Percentiles rank a stretch among this genome's conserved stretches.
Evolutionary conservation across 2,329 filamentous ascomycete species (phyloP).

Genomic region (Juglanconis sp.): DNA sequence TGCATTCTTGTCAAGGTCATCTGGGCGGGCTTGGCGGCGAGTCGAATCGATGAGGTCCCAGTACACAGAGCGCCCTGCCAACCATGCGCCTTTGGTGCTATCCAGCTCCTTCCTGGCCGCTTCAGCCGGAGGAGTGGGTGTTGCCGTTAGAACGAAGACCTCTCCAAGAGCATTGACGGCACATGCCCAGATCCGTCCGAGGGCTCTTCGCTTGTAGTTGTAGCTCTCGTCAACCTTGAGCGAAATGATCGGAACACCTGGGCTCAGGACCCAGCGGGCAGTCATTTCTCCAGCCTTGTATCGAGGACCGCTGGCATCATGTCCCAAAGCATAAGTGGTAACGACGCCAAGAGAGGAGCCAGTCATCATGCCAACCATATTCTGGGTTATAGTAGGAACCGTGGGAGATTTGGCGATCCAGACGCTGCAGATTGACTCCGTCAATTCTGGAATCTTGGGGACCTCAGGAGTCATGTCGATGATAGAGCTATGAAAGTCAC

Average conservation of each 20-base stretch:
- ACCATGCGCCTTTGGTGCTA: constrained; percentile 69
- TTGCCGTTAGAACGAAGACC: constrained; percentile 76
- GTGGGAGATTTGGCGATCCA: constrained; percentile 85
- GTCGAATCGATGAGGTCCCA: constrained; percentile 82
- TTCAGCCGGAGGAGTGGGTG: constrained; percentile 55
- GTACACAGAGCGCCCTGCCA: constrained; percentile 70
- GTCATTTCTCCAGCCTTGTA: constrained; percentile 75
- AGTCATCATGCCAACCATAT: constrained; percentile 75
- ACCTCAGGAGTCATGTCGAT: constrained; percentile 68
- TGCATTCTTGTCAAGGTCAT: constrained; percentile 68
- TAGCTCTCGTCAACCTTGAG: constrained; percentile 83
- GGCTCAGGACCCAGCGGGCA: constrained; percentile 84
- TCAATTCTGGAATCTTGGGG: constrained; percentile 67
- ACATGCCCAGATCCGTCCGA: constrained; percentile 81
- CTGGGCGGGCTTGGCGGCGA: constrained; percentile 65
- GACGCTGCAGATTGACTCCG: constrained; percentile 71
- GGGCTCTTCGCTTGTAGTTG: constrained; percentile 64
- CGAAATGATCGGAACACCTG: constrained; percentile 85
- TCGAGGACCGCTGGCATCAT: constrained; percentile 55
- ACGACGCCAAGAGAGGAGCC: constrained; percentile 83
- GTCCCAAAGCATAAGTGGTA: constrained; percentile 74
- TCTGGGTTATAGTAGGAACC: constrained; percentile 69
- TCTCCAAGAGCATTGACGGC: constrained; percentile 93
- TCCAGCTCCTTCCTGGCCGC: constrained; percentile 48
- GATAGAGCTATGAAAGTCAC: constrained; percentile 51